Evolutionary conservation across 1,284 basidiomycete species (phyloP).

Genomic region (Volvariella surrecta): DNA sequence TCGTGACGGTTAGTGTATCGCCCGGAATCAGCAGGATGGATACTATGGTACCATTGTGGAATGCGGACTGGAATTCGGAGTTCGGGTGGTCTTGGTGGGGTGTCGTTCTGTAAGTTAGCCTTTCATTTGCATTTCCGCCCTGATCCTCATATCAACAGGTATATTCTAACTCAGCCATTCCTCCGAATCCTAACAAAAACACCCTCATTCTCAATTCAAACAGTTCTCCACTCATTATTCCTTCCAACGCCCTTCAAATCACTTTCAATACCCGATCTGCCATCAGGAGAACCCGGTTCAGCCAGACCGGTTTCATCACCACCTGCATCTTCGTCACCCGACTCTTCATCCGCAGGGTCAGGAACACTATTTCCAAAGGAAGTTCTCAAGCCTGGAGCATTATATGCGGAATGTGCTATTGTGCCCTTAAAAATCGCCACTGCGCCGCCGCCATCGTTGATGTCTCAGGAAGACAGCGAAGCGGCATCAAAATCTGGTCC

Average conservation of each 20-base stretch:
- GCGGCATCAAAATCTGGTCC: slow-evolving; percentile 12
- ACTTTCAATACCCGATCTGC: slow-evolving; percentile 22
- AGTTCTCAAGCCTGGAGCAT: slow-evolving; percentile 63
- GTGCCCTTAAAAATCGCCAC: slow-evolving; percentile 29
- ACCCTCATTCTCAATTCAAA: slow-evolving; percentile 47
- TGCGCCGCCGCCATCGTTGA: background rate
- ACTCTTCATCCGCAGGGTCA: slow-evolving; percentile 7
- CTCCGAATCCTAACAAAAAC: slow-evolving; percentile 57
- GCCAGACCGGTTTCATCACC: slow-evolving; percentile 1
- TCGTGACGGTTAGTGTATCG: slow-evolving; percentile 61
- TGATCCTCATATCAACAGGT: slow-evolving; percentile 27
- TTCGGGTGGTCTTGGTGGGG: slow-evolving; percentile 17
- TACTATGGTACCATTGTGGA: slow-evolving; percentile 49
- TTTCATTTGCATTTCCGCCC: background rate
- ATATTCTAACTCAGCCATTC: slow-evolving; percentile 50
- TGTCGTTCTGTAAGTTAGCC: slow-evolving; percentile 31
- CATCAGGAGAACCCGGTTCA: slow-evolving; percentile 7
- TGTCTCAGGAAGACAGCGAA: slow-evolving; percentile 26
- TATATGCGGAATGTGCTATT: slow-evolving; percentile 66
- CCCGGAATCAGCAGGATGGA: slow-evolving; percentile 67
- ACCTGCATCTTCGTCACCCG: background rate
- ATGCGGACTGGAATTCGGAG: slow-evolving; percentile 29
- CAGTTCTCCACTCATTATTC: slow-evolving; percentile 63
- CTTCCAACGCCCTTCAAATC: slow-evolving; percentile 68
- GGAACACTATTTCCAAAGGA: slow-evolving; percentile 31